A percentile compares a stretch with the other conserved stretches of the same genome.
Conservation (phyloP, 192 early-diverging fungal species). For the Mycoemilia scoparia region DNA sequence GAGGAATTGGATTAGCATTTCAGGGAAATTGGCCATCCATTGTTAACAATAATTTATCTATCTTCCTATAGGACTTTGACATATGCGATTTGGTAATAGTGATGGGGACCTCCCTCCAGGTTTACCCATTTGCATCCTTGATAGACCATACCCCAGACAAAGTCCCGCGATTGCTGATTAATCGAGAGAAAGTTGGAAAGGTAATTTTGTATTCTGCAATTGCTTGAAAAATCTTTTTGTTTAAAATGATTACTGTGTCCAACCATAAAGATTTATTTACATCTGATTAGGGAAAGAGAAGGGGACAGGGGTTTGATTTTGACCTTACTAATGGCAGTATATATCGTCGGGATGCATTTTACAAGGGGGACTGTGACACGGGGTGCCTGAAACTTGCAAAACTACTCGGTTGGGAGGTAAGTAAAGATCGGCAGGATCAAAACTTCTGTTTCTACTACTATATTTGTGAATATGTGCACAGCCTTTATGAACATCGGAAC, state of each 20-base stretch:
- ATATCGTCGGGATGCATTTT: constrained; percentile 57
- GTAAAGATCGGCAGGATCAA: no score
- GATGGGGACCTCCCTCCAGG: constrained; percentile 80
- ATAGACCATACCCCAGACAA: constrained; percentile 39
- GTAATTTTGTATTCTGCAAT: constrained; percentile 8
- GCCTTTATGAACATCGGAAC: no score
- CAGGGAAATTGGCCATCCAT: background rate
- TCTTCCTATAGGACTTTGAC: constrained; percentile 58
- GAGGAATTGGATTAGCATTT: background rate
- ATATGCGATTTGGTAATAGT: constrained; percentile 75
- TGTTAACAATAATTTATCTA: background rate
- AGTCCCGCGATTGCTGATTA: constrained; percentile 80
- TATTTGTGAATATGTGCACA: no score
- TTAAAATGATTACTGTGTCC: background rate
- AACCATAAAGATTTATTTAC: constrained; percentile 1
- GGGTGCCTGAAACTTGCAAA: constrained; percentile 50
- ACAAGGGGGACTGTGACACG: constrained; percentile 68
- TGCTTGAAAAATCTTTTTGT: no score
- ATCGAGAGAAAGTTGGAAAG: constrained; percentile 63
- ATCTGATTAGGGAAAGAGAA: background rate
- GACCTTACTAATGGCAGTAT: constrained; percentile 34
- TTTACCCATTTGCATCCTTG: constrained; percentile 75
- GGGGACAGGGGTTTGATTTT: constrained; percentile 58
- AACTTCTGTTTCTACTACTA: no score
- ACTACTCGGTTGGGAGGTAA: constrained; percentile 52